Percentiles rank a stretch among this genome's conserved stretches.
Evolutionary conservation across 352 stramenopile genomes (phyloP).

Genomic region (Phytophthora cryptogea): DNA sequence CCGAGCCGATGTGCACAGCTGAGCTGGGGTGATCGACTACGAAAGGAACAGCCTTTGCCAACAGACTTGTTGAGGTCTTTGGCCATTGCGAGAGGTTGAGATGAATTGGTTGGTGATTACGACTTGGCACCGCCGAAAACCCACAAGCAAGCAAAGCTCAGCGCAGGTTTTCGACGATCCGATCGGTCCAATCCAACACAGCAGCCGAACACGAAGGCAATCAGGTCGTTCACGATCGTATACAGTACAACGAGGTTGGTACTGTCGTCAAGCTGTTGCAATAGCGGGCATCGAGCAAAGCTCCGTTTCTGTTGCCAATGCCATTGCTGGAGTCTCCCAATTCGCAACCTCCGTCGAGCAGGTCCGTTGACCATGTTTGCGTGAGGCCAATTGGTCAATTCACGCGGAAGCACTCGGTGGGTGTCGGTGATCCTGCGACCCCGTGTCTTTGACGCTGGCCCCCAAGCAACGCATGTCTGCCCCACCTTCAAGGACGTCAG

Average conservation of each 20-base stretch:
- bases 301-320: background rate
- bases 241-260: too few species aligned
- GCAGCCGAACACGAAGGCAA: too few species aligned
- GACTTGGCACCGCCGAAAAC: slow-evolving; percentile 1
- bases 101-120: background rate
- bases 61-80: too few species aligned
- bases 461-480: slow-evolving; percentile 17
- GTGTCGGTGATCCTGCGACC: slow-evolving; percentile 11
- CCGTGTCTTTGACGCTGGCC: slow-evolving; percentile 5
- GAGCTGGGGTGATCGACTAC: background rate
- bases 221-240: too few species aligned
- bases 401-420: slow-evolving; percentile 1
- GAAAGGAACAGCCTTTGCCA: background rate
- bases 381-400: background rate
- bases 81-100: background rate
- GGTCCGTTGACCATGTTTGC: background rate
- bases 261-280: background rate
- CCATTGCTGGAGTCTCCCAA: too few species aligned
- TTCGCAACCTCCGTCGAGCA: too few species aligned
- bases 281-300: background rate
- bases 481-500: slow-evolving; percentile 19
- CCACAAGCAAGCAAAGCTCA: background rate
- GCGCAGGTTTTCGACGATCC: background rate
- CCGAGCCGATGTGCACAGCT: background rate
- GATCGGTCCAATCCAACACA: too few species aligned